Conservation (phyloP, 768 basidiomycete genomes). For the Trametes punicea region DNA sequence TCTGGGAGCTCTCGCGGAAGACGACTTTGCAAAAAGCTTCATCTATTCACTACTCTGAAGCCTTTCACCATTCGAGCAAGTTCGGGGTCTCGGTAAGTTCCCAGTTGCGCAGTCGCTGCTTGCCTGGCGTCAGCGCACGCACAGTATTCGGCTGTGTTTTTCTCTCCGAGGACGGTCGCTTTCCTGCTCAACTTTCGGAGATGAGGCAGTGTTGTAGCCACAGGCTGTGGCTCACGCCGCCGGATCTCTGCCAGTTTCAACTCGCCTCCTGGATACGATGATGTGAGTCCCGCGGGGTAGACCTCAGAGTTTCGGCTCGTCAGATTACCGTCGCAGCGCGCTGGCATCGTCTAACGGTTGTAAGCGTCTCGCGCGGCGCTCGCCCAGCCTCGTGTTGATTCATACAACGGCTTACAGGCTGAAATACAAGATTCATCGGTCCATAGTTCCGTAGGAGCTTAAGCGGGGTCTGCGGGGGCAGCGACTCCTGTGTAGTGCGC, state of each 20-base stretch:
- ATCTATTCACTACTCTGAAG: constrained; percentile 13
- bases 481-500: neutral
- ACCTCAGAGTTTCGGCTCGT: constrained; percentile 12
- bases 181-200: constrained; percentile 11
- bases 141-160: constrained; percentile 13
- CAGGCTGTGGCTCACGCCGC: constrained; percentile 12
- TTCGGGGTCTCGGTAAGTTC: constrained; percentile 21
- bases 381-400: constrained; percentile 5
- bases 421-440: no score
- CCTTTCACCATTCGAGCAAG: constrained; percentile 18
- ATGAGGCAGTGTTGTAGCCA: constrained; percentile 8
- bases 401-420: no score
- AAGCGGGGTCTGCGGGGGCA: no score
- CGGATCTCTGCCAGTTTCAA: constrained; percentile 12
- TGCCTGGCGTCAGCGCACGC: neutral
- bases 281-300: constrained; percentile 15
- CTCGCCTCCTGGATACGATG: constrained; percentile 20
- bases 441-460: no score
- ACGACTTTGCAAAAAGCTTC: constrained; percentile 22
- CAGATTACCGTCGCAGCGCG: constrained; percentile 1
- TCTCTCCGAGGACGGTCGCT: constrained; percentile 14
- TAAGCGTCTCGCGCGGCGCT: neutral
- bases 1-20: neutral
- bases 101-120: neutral
- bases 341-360: neutral